phyloP scores from a whole-genome alignment of 2,329 filamentous ascomycete species.

The Cephalotrichum gorgonifer region DNA sequence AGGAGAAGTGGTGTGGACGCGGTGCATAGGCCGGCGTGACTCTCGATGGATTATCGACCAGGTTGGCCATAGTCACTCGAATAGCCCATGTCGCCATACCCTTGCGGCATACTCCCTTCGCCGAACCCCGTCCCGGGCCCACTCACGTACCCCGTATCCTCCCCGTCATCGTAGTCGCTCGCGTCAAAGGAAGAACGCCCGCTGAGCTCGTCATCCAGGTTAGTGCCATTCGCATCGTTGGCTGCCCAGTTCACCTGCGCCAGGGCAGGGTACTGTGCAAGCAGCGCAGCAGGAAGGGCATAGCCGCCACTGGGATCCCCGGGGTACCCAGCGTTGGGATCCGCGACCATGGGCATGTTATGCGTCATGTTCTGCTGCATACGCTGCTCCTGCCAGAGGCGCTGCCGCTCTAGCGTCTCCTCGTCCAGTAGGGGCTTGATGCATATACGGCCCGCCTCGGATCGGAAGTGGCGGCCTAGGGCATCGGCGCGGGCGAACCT shows the following conservation, averaged over 20 bases:
- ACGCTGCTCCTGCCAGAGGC: constrained; percentile 62
- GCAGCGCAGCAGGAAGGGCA: constrained; percentile 71
- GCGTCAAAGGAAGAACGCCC: constrained; percentile 74
- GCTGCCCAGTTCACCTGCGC: constrained; percentile 76
- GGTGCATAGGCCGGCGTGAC: background rate
- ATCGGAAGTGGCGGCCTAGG: constrained; percentile 86
- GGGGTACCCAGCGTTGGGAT: constrained; percentile 46
- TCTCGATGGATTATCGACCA: constrained; percentile 17
- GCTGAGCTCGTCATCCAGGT: constrained; percentile 65
- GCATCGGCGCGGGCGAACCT: constrained; percentile 94
- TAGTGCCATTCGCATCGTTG: constrained; percentile 51
- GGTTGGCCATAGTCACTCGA: constrained; percentile 36
- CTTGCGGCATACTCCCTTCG: constrained; percentile 42
- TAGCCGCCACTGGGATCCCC: constrained; percentile 49
- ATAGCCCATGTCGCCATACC: constrained; percentile 44
- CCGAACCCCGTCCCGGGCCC: constrained; percentile 50
- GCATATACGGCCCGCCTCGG: constrained; percentile 88
- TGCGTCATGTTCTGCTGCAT: constrained; percentile 55
- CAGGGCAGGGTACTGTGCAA: constrained; percentile 90
- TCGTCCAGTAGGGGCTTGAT: constrained; percentile 97
- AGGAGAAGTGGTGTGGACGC: background rate
- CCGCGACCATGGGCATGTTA: constrained; percentile 51
- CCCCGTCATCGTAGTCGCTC: constrained; percentile 65
- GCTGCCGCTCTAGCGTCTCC: constrained; percentile 74
- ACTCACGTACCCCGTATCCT: constrained; percentile 59